These are phyloP conservation scores for Haemoproteus tartakovskyi DNA, from an alignment of 169 alveolate species.

Conservation along the genomic window DNA sequence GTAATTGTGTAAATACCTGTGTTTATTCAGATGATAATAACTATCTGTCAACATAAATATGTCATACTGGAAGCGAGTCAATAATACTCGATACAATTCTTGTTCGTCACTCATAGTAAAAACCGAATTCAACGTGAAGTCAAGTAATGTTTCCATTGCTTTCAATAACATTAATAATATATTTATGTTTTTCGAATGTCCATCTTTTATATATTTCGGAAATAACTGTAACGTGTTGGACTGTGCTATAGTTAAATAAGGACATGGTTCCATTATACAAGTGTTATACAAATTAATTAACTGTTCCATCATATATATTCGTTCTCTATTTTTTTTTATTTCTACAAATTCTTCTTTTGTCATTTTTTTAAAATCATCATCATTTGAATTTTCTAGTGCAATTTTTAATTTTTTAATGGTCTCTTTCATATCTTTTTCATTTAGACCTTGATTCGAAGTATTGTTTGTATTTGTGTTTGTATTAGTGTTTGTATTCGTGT, in stretches of 20 bases:
- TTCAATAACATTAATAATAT: constrained; percentile 74
- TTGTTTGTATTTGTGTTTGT: too few species aligned
- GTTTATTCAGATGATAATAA: constrained; percentile 35
- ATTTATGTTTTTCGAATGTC: constrained; percentile 73
- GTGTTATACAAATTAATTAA: constrained; percentile 43
- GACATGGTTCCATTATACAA: constrained; percentile 60
- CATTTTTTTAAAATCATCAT: constrained; percentile 40
- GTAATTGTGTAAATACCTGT: constrained; percentile 13
- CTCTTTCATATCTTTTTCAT: constrained; percentile 29
- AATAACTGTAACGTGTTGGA: constrained; percentile 64
- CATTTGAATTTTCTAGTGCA: constrained; percentile 26
- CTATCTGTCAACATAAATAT: constrained; percentile 70
- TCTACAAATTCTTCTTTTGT: constrained; percentile 28
- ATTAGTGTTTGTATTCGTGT: too few species aligned
- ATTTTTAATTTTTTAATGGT: constrained; percentile 37
- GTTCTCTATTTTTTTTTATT: constrained; percentile 30
- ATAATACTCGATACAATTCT: constrained; percentile 70
- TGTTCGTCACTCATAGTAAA: constrained; percentile 71
- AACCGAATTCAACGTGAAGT: constrained; percentile 72
- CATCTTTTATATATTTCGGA: constrained; percentile 66
- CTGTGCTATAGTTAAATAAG: constrained; percentile 57
- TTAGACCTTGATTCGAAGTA: constrained; percentile 21
- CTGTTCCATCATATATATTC: constrained; percentile 47
- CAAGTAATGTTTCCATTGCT: constrained; percentile 75
- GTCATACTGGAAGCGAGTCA: constrained; percentile 77